Conservation (phyloP, 192 early-diverging fungal species). For the Coemansia sp. region DNA sequence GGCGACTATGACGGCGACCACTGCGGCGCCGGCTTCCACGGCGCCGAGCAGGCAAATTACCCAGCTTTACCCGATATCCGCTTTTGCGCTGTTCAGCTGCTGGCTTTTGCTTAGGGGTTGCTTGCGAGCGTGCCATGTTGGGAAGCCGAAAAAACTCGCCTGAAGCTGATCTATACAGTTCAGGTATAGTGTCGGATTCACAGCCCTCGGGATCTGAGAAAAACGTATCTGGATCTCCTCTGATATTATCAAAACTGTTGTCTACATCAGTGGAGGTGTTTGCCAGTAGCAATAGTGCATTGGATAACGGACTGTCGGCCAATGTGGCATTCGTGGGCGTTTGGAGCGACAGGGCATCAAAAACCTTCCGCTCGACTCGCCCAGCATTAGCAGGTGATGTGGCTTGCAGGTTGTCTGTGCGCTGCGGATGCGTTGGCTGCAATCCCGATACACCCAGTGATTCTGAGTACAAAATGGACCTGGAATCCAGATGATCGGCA, state of each 20-base stretch:
- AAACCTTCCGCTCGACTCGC: too few species aligned
- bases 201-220: constrained; percentile 12
- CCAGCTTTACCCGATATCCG: background rate
- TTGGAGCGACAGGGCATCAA: background rate
- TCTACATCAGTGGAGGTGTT: background rate
- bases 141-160: constrained; percentile 39
- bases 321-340: background rate
- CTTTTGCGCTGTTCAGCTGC: constrained; percentile 1
- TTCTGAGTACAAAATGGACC: background rate
- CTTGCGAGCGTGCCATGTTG: constrained; percentile 30
- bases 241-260: background rate
- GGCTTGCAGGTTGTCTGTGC: background rate
- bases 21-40: constrained; percentile 2
- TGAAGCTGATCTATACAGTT: constrained; percentile 25
- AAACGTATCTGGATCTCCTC: background rate
- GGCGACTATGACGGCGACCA: background rate
- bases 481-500: too few species aligned
- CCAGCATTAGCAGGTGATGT: background rate
- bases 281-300: too few species aligned
- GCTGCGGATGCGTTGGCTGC: background rate
- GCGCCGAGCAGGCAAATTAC: background rate
- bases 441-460: constrained; percentile 17
- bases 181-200: constrained; percentile 14
- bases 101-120: constrained; percentile 12
- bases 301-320: background rate